A percentile compares a stretch with the other conserved stretches of the same genome.
Conservation (phyloP, 148 eudicot species). For the Vaccinium macrocarpon region DNA sequence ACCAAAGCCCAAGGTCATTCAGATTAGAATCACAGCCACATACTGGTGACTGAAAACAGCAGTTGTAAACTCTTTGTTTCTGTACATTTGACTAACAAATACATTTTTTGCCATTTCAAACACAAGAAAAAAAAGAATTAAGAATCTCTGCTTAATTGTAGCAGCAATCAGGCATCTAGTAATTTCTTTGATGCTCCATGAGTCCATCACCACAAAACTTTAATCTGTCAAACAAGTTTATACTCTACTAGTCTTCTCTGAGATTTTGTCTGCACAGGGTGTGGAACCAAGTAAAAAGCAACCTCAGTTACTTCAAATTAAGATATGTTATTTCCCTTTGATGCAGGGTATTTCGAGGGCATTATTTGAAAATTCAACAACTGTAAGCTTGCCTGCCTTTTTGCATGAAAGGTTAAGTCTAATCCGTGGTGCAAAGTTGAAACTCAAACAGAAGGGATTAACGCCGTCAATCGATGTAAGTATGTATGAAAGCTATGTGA, state of each 20-base stretch:
- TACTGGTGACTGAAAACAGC: background rate
- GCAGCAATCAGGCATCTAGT: background rate
- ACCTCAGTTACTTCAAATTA: background rate
- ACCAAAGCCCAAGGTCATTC: background rate
- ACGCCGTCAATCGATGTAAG: conserved; percentile 81
- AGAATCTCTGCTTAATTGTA: background rate
- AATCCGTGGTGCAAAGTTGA: conserved; percentile 75
- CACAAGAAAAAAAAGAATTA: background rate
- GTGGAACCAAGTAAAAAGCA: background rate
- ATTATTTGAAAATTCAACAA: conserved; percentile 73
- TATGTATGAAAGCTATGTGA: background rate
- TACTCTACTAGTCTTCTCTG: conserved; percentile 3
- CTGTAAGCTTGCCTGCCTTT: conserved; percentile 77
- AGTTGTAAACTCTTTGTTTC: background rate
- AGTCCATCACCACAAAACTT: background rate
- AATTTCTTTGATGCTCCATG: background rate
- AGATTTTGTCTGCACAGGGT: background rate
- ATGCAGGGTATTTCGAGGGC: conserved; percentile 92
- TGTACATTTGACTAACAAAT: background rate
- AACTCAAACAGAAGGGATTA: conserved; percentile 74
- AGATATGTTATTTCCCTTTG: conserved; percentile 1
- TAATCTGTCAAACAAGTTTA: background rate
- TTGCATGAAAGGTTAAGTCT: conserved; percentile 79
- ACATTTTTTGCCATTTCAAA: background rate
- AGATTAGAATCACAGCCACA: background rate